Percentiles rank a stretch among this genome's conserved stretches.
Conservation (phyloP, 2,329 filamentous ascomycete genomes). For the Ophiostoma pallidulum region DNA sequence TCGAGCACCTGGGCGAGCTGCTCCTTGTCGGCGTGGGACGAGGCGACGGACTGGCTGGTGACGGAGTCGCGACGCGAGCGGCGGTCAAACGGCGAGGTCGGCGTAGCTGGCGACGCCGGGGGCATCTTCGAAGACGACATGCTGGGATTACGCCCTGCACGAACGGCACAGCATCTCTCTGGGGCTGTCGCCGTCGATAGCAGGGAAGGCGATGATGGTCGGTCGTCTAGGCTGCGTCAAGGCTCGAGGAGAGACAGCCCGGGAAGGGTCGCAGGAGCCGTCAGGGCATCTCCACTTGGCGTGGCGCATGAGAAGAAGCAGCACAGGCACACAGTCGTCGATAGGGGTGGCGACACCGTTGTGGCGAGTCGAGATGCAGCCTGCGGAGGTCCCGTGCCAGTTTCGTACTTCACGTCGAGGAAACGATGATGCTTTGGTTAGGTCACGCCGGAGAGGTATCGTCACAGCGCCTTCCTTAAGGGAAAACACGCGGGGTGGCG, state of each 20-base stretch:
- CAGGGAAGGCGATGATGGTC: neutral
- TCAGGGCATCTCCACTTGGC: constrained; percentile 3
- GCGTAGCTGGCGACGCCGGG: constrained; percentile 22
- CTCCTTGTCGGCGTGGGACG: constrained; percentile 56
- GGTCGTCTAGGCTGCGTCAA: neutral
- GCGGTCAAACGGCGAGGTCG: constrained; percentile 21
- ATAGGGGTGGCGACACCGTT: neutral
- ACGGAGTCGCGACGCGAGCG: constrained; percentile 31
- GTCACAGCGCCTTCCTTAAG: constrained; percentile 1
- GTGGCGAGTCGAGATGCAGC: neutral
- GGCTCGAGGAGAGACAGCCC: neutral
- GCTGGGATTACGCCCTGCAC: too few relatives aligned
- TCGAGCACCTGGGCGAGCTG: constrained; percentile 70
- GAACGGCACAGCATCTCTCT: too few relatives aligned
- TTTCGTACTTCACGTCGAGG: neutral
- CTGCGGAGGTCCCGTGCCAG: neutral
- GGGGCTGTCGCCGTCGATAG: neutral
- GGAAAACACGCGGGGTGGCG: constrained; percentile 8
- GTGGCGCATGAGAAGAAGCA: neutral
- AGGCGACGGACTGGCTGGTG: constrained; percentile 36
- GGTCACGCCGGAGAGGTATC: neutral
- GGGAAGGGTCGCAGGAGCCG: neutral
- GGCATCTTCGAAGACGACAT: constrained; percentile 13
- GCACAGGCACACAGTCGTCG: too few relatives aligned
- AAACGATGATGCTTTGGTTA: neutral